These are phyloP conservation scores for Senecio squalidus DNA, from an alignment of 140 eudicot species.

Conservation along the genomic window DNA sequence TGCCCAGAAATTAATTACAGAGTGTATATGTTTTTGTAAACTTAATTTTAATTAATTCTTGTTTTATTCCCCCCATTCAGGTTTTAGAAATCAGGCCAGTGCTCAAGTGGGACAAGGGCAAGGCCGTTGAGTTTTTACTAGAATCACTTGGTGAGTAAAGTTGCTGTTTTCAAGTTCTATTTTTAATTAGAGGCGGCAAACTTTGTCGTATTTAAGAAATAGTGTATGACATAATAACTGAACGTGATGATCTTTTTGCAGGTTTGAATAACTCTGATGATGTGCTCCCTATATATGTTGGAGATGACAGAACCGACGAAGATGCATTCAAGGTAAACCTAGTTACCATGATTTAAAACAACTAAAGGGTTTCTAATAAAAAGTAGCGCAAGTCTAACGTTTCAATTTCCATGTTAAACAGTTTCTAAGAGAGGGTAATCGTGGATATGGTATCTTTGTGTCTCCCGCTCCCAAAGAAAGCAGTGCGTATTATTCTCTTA, in stretches of 20 bases:
- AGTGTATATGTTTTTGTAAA: neutral
- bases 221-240: neutral
- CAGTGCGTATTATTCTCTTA: conserved; percentile 72
- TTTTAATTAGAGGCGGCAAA: too few relatives aligned
- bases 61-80: conserved; percentile 14
- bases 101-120: conserved; percentile 88
- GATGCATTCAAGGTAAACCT: conserved; percentile 90
- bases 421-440: conserved; percentile 65
- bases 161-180: neutral
- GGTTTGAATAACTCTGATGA: conserved; percentile 65
- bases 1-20: neutral
- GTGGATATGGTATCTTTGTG: conserved; percentile 84
- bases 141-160: conserved; percentile 69
- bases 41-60: neutral
- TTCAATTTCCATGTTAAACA: conserved; percentile 13
- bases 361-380: neutral
- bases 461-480: conserved; percentile 75
- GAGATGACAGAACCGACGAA: conserved; percentile 95
- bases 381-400: neutral
- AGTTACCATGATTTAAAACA: neutral
- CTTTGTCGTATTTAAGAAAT: neutral
- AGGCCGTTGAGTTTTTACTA: conserved; percentile 79
- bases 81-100: conserved; percentile 89
- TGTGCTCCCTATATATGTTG: conserved; percentile 82
- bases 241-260: conserved; percentile 22